These are phyloP conservation scores for Aspergillus neotritici DNA, from an alignment of 2,329 filamentous ascomycete species.

Conservation along the genomic window DNA sequence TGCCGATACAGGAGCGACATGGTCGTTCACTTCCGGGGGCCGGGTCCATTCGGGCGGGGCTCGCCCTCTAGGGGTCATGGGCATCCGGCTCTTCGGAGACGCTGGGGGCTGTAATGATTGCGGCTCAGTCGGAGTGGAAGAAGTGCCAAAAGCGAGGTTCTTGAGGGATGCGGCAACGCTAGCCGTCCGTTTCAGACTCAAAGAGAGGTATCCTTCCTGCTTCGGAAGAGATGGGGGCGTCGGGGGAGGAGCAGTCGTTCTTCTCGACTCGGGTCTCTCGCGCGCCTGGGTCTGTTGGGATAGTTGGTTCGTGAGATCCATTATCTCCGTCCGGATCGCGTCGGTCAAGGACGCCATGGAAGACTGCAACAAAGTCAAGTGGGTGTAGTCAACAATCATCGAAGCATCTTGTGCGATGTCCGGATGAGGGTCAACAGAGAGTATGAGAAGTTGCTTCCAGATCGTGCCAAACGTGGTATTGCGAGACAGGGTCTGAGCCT, in stretches of 20 bases:
- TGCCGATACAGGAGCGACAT: slow-evolving; percentile 57
- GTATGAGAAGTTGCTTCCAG: slow-evolving; percentile 86
- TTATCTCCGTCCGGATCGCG: slow-evolving; percentile 62
- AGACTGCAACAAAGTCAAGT: slow-evolving; percentile 71
- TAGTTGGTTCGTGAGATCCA: slow-evolving; percentile 30
- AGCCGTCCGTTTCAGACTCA: slow-evolving; percentile 57
- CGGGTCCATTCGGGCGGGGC: slow-evolving; percentile 55
- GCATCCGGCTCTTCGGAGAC: slow-evolving; percentile 29
- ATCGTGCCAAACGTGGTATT: slow-evolving; percentile 90
- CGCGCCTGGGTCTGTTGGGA: slow-evolving; percentile 36
- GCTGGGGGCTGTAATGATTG: slow-evolving; percentile 22
- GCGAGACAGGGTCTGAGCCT: slow-evolving; percentile 51
- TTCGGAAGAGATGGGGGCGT: slow-evolving; percentile 48
- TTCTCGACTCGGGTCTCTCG: slow-evolving; percentile 31
- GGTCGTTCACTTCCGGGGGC: slow-evolving; percentile 71
- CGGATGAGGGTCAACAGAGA: slow-evolving; percentile 90
- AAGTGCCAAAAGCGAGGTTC: slow-evolving; percentile 52
- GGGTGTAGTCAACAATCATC: slow-evolving; percentile 79
- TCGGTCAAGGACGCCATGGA: slow-evolving; percentile 66
- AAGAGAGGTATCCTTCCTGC: slow-evolving; percentile 56
- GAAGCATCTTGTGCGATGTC: slow-evolving; percentile 83
- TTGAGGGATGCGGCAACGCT: slow-evolving; percentile 61
- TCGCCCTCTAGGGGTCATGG: slow-evolving; percentile 46
- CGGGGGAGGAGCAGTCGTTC: slow-evolving; percentile 37
- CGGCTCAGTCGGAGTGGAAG: slow-evolving; percentile 28